Evolutionary conservation across 2,329 filamentous ascomycete species (phyloP), one percentile per base, ranked within the genome.

Genomic region (Colletotrichum noveboracense): DNA sequence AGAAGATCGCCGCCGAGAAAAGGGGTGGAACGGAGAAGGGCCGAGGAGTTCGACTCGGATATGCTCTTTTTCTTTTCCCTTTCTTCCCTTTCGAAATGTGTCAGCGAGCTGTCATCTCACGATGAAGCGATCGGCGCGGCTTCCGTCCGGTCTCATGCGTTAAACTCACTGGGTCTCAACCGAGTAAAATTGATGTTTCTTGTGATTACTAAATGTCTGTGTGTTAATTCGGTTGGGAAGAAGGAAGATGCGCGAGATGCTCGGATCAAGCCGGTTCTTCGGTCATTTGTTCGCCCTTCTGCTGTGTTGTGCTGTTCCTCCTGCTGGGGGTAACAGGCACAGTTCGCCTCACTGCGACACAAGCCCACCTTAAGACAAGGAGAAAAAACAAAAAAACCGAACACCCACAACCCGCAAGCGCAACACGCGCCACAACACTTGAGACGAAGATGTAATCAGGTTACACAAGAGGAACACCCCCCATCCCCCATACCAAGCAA

Each of bases 91-190:
- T 48, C 9, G 18, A 12, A 21, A 48, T 48, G 71, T 65, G 64
- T 68, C 55, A 73, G 36, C 71, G 52, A 72, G 62, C 62, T 68
- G 64, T 52, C 66, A 74, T 70, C 66, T 58, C 66, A 65, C 58
- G 28, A 55, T 60, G 62, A 52, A 13, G 62, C 62, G 62, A 68
- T 68, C 70, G 70, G 62, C 62, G 70, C 55, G 38, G 8, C 48
- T 58, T 56, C 71, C 66, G 71, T 74, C 71, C 71, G 66, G 71
- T 74, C 71, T 52, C 71, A 70, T 43, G 71, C 71, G 30, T 62
- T 48, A 48, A 61, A 30, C 58, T 43, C 65, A 14, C 8, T n/a
- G 52, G n/a, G 60, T 68, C 55, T 73, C 70, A 62, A 52, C 55
- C 16, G 14, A 28, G 55, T 58, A 58, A 58, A 21, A n/a, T 18